Evolutionary conservation across 1,139 yeast genomes (phyloP).

Genomic region (Yamadazyma friedrichii): DNA sequence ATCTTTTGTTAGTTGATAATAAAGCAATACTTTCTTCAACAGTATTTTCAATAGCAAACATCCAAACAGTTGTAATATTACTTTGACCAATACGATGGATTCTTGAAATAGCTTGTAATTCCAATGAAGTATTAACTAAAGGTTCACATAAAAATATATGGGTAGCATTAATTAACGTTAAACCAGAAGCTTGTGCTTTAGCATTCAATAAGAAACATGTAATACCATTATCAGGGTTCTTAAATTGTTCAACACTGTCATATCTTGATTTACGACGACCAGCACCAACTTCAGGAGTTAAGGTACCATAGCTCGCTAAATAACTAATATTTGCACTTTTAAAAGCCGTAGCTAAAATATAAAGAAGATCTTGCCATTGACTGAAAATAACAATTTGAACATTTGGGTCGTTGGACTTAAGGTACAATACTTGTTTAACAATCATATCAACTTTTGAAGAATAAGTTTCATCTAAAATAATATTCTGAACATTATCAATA

Average conservation of each 20-base stretch:
- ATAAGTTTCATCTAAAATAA: constrained; percentile 49
- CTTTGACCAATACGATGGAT: constrained; percentile 91
- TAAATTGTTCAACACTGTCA: constrained; percentile 61
- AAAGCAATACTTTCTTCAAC: constrained; percentile 89
- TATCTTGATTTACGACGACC: constrained; percentile 29
- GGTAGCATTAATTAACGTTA: constrained; percentile 86
- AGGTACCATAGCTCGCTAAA: constrained; percentile 41
- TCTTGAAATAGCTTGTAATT: constrained; percentile 87
- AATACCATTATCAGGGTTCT: constrained; percentile 52
- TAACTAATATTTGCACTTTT: constrained; percentile 54
- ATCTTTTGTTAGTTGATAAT: constrained; percentile 50
- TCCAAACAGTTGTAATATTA: constrained; percentile 81
- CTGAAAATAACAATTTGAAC: constrained; percentile 85
- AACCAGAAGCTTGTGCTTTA: constrained; percentile 83
- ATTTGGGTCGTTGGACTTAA: constrained; percentile 54
- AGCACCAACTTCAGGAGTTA: constrained; percentile 32
- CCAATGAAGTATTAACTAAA: constrained; percentile 81
- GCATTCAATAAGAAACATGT: constrained; percentile 86
- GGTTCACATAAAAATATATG: constrained; percentile 93
- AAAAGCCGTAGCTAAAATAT: constrained; percentile 67
- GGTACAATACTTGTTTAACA: constrained; percentile 65
- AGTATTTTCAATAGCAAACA: constrained; percentile 77
- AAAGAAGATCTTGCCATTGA: constrained; percentile 80
- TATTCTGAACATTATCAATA: constrained; percentile 44
- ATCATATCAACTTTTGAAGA: constrained; percentile 88